phyloP scores from a whole-genome alignment of 345 rosid species.

The Dimocarpus longan region DNA sequence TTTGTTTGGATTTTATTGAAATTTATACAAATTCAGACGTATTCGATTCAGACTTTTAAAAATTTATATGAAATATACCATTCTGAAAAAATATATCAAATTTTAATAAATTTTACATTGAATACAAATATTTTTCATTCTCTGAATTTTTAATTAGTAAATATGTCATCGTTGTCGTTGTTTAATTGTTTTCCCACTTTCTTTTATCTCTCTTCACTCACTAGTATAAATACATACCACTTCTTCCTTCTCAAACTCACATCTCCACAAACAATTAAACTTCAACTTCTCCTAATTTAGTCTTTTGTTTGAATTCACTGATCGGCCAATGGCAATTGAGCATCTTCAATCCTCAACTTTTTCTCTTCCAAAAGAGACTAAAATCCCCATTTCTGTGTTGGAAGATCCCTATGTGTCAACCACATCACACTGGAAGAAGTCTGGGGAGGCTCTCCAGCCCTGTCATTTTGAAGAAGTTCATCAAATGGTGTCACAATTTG shows the following conservation, averaged over 20 bases:
- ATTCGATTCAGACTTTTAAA: no score
- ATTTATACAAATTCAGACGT: no score
- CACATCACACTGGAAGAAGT: conserved; percentile 37
- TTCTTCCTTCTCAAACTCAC: conserved; percentile 17
- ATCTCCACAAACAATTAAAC: not conserved
- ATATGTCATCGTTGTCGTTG: no score
- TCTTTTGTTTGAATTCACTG: not conserved
- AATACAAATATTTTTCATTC: no score
- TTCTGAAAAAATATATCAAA: no score
- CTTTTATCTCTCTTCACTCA: not conserved
- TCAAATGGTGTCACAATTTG: conserved; percentile 38
- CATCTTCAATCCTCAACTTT: not conserved
- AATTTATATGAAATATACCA: no score
- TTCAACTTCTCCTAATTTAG: not conserved
- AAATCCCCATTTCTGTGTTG: conserved; percentile 2
- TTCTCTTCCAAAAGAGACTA: not conserved
- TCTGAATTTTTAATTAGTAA: no score
- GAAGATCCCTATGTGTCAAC: conserved; percentile 11
- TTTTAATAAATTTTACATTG: no score
- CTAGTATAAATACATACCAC: not conserved
- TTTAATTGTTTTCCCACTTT: conserved; percentile 11
- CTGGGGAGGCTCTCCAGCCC: conserved; percentile 34
- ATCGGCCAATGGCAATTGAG: conserved; percentile 5
- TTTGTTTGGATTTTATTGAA: no score
- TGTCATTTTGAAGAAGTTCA: conserved; percentile 39